Conservation (phyloP, 495 filamentous ascomycete species). For the Penicillium arizonense region DNA sequence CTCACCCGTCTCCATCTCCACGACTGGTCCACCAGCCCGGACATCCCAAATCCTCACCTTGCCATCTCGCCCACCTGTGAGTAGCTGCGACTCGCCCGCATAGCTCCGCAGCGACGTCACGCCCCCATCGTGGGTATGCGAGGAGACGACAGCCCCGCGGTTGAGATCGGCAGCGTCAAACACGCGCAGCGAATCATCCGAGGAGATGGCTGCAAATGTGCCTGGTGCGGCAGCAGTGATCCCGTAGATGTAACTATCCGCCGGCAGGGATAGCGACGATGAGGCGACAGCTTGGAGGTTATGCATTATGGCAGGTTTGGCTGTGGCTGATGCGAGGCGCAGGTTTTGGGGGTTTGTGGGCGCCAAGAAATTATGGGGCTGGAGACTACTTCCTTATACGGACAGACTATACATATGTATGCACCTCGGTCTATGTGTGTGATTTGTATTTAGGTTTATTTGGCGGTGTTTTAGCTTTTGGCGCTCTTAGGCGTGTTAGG, state of each 20-base stretch:
- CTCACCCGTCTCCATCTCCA: constrained; percentile 44
- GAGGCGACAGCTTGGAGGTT: constrained; percentile 36
- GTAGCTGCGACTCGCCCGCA: constrained; percentile 26
- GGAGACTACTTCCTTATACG: too few species aligned
- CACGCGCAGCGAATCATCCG: constrained; percentile 55
- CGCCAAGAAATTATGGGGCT: too few species aligned
- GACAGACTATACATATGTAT: too few species aligned
- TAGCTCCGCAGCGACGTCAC: constrained; percentile 46
- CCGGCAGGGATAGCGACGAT: constrained; percentile 44
- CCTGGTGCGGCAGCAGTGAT: constrained; percentile 33
- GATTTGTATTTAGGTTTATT: too few species aligned
- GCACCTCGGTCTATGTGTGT: too few species aligned
- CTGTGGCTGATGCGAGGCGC: constrained; percentile 6
- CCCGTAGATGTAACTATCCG: constrained; percentile 53
- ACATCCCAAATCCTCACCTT: constrained; percentile 48
- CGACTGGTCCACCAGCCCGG: constrained; percentile 30
- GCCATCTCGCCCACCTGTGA: constrained; percentile 51
- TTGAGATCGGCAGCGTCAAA: constrained; percentile 42
- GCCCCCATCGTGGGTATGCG: constrained; percentile 36
- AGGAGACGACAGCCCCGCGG: constrained; percentile 31
- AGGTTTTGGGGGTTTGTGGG: neutral
- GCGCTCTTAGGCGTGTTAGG: too few species aligned
- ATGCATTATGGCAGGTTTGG: constrained; percentile 27
- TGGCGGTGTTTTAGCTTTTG: too few species aligned
- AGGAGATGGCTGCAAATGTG: constrained; percentile 50